A percentile compares a stretch with the other conserved stretches of the same genome.
Conservation (phyloP, 768 basidiomycete species). For the Dacryopinax primogenitus region DNA sequence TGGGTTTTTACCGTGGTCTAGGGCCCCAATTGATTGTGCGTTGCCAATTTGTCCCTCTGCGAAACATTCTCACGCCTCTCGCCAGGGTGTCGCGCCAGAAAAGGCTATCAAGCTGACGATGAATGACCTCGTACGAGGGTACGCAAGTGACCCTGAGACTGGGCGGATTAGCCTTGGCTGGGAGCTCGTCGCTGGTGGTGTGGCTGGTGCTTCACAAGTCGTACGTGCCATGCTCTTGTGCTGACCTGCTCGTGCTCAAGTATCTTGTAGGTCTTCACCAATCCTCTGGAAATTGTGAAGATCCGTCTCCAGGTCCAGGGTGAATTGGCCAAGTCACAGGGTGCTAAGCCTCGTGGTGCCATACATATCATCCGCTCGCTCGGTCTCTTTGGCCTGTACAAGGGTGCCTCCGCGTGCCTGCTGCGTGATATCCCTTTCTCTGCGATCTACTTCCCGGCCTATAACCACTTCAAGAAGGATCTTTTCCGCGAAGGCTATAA, state of each 20-base stretch:
- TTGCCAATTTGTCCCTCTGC: neutral
- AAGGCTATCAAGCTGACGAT: slow-evolving; percentile 98
- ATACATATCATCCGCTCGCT: slow-evolving; percentile 85
- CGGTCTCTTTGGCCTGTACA: slow-evolving; percentile 85
- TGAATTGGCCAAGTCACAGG: slow-evolving; percentile 78
- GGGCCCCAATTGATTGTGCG: slow-evolving; percentile 84
- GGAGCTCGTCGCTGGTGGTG: slow-evolving; percentile 85
- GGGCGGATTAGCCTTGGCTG: slow-evolving; percentile 83
- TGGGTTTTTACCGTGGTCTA: slow-evolving; percentile 94
- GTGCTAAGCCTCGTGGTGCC: slow-evolving; percentile 70
- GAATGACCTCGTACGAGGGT: slow-evolving; percentile 76
- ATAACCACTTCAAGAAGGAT: slow-evolving; percentile 84
- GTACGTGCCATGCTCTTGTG: slow-evolving; percentile 38
- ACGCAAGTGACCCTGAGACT: slow-evolving; percentile 86
- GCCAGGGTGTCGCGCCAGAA: slow-evolving; percentile 84
- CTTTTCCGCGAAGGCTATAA: slow-evolving; percentile 92
- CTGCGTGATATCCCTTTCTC: slow-evolving; percentile 96
- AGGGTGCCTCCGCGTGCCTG: slow-evolving; percentile 83
- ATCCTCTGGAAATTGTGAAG: slow-evolving; percentile 92
- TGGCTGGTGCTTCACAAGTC: slow-evolving; percentile 95
- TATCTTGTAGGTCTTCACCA: slow-evolving; percentile 71
- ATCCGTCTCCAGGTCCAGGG: slow-evolving; percentile 93
- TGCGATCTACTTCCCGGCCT: slow-evolving; percentile 80
- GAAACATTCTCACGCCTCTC: neutral
- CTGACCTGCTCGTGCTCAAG: slow-evolving; percentile 11